Base-by-base conservation (phyloP, 2,329 filamentous ascomycete species). In the Stenocarpella maydis region DNA sequence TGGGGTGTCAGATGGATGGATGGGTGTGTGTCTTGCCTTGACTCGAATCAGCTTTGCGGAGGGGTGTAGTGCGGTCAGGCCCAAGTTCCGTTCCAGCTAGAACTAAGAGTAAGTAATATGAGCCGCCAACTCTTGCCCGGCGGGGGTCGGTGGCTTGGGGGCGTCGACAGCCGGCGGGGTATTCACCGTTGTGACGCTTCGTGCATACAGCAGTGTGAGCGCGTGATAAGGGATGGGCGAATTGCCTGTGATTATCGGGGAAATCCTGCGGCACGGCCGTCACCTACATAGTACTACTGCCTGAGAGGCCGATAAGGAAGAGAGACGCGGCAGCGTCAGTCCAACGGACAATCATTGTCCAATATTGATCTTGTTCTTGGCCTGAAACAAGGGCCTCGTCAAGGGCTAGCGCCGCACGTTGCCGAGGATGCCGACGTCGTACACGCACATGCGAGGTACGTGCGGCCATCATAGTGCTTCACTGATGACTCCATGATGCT, bases 71-170 rank as follows among this genome's bases (percentile, higher is more conserved):
- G 10, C 31, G 17, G 55, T 61, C 55, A 45, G 39, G 17, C 58
- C 41, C 6, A 17, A 15, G 10, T 41, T 61, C 34, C 41, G 41
- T 61, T 61, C 58, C 21, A 26, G 28, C 58, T 61, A 45, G 34
- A 26, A 43, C 58, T 61, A 45, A 31, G 39, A 45, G 10, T 61
- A 15, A 45, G 10, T 61, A 15, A 45, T 45, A 21, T 31, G 17
- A 61, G 39, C 55, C 55, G 55, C 55, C 55, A 61, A 47, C 58
- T 47, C 26, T 61, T 61, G 58, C 58, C 58, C 37, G 58, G 41
- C 21, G 17, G 24, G 55, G 58, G 41, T 41, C 58, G 34, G 58
- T 61, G 58, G 41, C 58, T 47, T 47, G 37, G 37, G 47, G 58
- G 41, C 31, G 39, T 45, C 7, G 24, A 47, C 24, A 9, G 41